Conservation (phyloP, 2,329 filamentous ascomycete species). For the Sporothrix pseudoabietina region DNA sequence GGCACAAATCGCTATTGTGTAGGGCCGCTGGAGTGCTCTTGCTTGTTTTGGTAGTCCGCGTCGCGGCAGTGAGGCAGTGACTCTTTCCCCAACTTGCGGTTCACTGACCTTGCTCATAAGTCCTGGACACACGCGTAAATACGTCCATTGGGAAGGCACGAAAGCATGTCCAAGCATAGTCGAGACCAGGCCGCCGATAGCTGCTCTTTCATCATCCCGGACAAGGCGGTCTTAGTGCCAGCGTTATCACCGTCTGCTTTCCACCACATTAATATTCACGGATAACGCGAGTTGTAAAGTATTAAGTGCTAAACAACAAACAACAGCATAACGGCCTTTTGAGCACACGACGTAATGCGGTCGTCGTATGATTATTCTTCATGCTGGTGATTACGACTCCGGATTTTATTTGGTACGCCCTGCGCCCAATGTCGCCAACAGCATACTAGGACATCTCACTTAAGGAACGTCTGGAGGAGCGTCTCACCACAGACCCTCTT, state of each 20-base stretch:
- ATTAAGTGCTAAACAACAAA: neutral
- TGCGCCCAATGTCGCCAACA: neutral
- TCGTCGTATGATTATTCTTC: neutral
- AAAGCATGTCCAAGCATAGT: no score
- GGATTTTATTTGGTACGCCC: neutral
- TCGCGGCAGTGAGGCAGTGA: neutral
- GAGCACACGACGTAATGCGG: neutral
- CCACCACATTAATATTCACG: neutral
- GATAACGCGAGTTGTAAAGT: neutral
- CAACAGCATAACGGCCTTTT: neutral
- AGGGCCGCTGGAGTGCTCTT: constrained; percentile 16
- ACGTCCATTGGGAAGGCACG: constrained; percentile 1
- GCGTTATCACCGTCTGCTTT: neutral
- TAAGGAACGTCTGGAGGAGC: neutral
- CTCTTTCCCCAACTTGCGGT: neutral
- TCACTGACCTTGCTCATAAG: neutral
- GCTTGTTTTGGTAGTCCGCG: neutral
- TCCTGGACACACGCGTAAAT: constrained; percentile 4
- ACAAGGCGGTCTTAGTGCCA: neutral
- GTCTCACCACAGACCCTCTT: neutral
- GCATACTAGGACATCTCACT: neutral
- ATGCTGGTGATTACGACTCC: neutral
- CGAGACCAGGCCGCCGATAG: neutral
- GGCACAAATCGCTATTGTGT: neutral
- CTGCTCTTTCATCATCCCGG: neutral